Evolutionary conservation across 345 rosid species (phyloP), one percentile per base, ranked within the genome.

Genomic region (Pugionium cornutum): DNA sequence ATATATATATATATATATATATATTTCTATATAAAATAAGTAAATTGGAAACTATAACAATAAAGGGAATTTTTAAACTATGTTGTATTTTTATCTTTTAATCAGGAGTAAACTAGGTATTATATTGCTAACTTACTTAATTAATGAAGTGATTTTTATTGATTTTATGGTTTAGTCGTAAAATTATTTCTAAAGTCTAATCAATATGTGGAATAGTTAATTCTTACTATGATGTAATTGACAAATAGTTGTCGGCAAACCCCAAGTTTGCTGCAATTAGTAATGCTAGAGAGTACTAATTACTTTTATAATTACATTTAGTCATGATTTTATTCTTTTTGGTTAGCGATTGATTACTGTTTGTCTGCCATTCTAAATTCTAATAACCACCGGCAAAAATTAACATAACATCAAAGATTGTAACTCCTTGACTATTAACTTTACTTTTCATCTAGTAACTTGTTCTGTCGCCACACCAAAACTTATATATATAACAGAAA

Each of bases 241-340:
- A 72, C 44, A 28, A 58, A 61, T 65, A 50, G 39, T 9, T 60
- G 77, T 73, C 77, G 73, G 77, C 68, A 73, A 73, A 60, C 57
- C 77, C 77, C 58, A 58, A 60, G 63, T 67, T 60, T 73, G 46
- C 62, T 60, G 27, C 62, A 65, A 59, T 44, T 73, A 60, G 67
- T 73, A 37, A 59, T 66, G 37, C 37, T 66, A 47, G 43, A 72
- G 71, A 43, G 56, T 51, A 72, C 71, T 65, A 46, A 60, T 39
- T 53, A 60, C 57, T 66, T 73, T 39, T 30, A 25, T 66, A 53
- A 73, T 59, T 37, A 52, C 36, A 32, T 36, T 60, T 53, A 45
- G 61, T 67, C 57, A 66, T 73, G 25, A 66, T 53, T 40, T 57
- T 49, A 37, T 4, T 37, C 8, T 48, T 53, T 10, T 73, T 58